Conservation (phyloP, 768 basidiomycete genomes). For the Amyloporia xantha region DNA sequence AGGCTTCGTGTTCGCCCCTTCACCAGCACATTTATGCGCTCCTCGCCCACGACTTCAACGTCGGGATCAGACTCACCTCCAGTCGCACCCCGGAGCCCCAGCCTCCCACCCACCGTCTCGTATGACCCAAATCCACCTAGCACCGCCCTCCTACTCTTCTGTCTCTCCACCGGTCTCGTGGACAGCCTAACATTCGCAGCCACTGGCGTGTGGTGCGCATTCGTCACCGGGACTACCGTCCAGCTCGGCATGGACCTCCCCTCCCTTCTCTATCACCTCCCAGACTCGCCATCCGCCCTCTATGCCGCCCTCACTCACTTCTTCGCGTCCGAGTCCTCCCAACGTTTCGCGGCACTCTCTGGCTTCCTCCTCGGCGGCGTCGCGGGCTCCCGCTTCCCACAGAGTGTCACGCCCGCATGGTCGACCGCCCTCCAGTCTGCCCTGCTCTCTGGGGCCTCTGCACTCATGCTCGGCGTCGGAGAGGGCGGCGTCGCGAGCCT, state of each 20-base stretch:
- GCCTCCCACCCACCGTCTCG: not conserved
- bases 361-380: constrained; percentile 4
- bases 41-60: not conserved
- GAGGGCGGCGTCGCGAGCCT: not conserved
- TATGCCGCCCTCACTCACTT: not conserved
- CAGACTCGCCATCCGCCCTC: not conserved
- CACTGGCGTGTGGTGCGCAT: constrained; percentile 4
- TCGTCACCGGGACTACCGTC: constrained; percentile 6
- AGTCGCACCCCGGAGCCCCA: not conserved
- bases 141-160: constrained; percentile 4
- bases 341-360: not conserved
- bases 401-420: not conserved
- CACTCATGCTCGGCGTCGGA: not conserved
- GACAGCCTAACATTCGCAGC: constrained; percentile 5
- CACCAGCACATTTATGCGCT: not conserved
- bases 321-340: not conserved
- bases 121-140: not conserved
- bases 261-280: not conserved
- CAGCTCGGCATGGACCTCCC: constrained; percentile 6
- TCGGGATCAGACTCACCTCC: not conserved
- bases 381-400: not conserved
- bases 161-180: constrained; percentile 3
- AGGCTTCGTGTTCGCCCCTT: not conserved
- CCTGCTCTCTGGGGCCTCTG: not conserved
- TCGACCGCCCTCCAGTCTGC: constrained; percentile 1